Evolutionary conservation across 2,329 filamentous ascomycete species (phyloP).

Genomic region (Lachnellula willkommii): DNA sequence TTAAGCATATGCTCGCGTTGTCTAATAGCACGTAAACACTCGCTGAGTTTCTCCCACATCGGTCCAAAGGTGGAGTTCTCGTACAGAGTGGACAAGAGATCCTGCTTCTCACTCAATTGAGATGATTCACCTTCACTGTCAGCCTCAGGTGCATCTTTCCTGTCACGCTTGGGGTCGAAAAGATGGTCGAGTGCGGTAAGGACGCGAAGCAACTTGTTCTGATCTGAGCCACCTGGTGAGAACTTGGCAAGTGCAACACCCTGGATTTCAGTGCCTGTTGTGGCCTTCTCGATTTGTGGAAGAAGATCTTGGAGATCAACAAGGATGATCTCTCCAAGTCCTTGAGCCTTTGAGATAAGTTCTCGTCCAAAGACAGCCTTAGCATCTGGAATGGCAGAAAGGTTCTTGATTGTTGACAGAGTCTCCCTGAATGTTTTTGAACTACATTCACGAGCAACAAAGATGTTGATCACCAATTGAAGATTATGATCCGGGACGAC

Average conservation of each 20-base stretch:
- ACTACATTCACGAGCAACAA: conserved; percentile 92
- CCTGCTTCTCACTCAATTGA: conserved; percentile 63
- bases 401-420: conserved; percentile 95
- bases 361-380: conserved; percentile 91
- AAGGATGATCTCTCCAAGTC: conserved; percentile 78
- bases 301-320: conserved; percentile 78
- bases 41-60: conserved; percentile 88
- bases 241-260: conserved; percentile 92
- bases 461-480: conserved; percentile 90
- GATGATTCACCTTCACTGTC: conserved; percentile 50
- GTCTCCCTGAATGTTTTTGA: conserved; percentile 98
- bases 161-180: conserved; percentile 74
- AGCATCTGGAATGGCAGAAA: conserved; percentile 86
- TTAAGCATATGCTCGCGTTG: conserved; percentile 94
- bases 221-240: conserved; percentile 90
- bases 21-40: conserved; percentile 80
- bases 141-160: conserved; percentile 38
- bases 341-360: conserved; percentile 79
- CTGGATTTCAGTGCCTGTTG: conserved; percentile 89
- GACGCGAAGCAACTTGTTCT: conserved; percentile 89
- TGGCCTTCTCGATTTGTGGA: conserved; percentile 78
- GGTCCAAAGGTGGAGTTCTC: conserved; percentile 84
- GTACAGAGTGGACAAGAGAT: conserved; percentile 81
- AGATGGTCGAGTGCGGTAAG: conserved; percentile 92
- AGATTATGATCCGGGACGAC: conserved; percentile 85